Conservation (phyloP, 2,329 filamentous ascomycete species). For the Aschersonia sp. region DNA sequence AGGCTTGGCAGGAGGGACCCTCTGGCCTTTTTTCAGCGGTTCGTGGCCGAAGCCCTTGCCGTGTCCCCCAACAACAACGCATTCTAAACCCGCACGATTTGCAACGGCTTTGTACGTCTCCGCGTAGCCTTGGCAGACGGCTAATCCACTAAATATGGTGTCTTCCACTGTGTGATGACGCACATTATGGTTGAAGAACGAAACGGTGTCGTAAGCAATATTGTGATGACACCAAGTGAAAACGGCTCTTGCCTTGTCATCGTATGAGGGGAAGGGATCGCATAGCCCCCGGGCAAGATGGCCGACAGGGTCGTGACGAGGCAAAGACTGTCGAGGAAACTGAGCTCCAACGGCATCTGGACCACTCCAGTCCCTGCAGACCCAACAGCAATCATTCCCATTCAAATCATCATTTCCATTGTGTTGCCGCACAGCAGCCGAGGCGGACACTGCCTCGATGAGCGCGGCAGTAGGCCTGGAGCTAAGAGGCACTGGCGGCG, state of each 20-base stretch:
- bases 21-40: conserved; percentile 45
- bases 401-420: not conserved
- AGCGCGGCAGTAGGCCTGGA: conserved; percentile 38
- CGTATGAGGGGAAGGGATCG: conserved; percentile 61
- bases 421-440: conserved; percentile 12
- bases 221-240: conserved; percentile 97
- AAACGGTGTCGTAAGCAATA: conserved; percentile 65
- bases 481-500: conserved; percentile 36
- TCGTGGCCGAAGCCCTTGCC: conserved; percentile 74
- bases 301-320: conserved; percentile 46
- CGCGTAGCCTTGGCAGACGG: conserved; percentile 88
- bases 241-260: conserved; percentile 83
- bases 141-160: conserved; percentile 62
- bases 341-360: conserved; percentile 66
- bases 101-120: conserved; percentile 69
- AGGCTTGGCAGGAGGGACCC: conserved; percentile 47
- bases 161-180: conserved; percentile 53
- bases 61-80: conserved; percentile 59
- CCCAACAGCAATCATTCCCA: conserved; percentile 42
- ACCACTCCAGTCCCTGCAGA: conserved; percentile 76
- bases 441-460: conserved; percentile 28
- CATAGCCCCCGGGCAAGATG: conserved; percentile 71
- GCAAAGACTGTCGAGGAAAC: conserved; percentile 60
- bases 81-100: conserved; percentile 63
- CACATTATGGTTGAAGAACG: conserved; percentile 63